These are phyloP conservation scores for Lolium perenne DNA, from an alignment of 176 grass and related monocot species.

Conservation along the genomic window DNA sequence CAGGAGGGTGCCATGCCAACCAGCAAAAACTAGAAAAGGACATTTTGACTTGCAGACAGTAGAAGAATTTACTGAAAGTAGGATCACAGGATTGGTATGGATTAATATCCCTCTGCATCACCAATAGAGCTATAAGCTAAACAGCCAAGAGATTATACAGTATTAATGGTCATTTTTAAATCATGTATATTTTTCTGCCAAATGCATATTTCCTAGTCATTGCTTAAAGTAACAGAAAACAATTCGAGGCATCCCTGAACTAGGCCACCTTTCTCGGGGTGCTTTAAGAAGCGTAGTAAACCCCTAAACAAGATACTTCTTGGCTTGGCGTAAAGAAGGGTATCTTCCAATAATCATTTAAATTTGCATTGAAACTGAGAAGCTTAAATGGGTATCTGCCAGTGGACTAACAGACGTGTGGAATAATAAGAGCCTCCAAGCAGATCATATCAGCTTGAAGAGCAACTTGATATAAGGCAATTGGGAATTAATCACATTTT, in stretches of 20 bases:
- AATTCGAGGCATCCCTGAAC: not conserved
- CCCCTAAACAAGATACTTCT: conserved; percentile 17
- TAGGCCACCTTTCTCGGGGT: not conserved
- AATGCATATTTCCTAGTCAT: not conserved
- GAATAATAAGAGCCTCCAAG: not conserved
- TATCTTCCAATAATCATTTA: not conserved
- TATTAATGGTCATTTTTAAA: conserved; percentile 19
- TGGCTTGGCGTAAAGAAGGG: not conserved
- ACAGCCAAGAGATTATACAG: not conserved
- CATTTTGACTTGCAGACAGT: not conserved
- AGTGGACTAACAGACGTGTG: conserved; percentile 5
- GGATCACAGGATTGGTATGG: conserved; percentile 4
- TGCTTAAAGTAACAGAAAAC: conserved; percentile 14
- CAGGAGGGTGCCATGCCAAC: not conserved
- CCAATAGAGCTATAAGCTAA: conserved; percentile 17
- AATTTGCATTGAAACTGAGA: not conserved
- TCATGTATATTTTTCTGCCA: not conserved
- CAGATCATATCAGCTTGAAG: conserved; percentile 5
- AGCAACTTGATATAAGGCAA: conserved; percentile 6
- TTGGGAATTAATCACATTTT: not conserved
- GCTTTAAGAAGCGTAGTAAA: conserved; percentile 9
- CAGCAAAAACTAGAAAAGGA: not conserved
- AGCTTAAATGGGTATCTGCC: not conserved
- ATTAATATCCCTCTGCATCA: not conserved
- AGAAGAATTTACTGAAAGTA: conserved; percentile 8